A percentile compares a stretch with the other conserved stretches of the same genome.
phyloP scores from a whole-genome alignment of 176 grass and related monocot genomes.

The Microstegium vimineum region DNA sequence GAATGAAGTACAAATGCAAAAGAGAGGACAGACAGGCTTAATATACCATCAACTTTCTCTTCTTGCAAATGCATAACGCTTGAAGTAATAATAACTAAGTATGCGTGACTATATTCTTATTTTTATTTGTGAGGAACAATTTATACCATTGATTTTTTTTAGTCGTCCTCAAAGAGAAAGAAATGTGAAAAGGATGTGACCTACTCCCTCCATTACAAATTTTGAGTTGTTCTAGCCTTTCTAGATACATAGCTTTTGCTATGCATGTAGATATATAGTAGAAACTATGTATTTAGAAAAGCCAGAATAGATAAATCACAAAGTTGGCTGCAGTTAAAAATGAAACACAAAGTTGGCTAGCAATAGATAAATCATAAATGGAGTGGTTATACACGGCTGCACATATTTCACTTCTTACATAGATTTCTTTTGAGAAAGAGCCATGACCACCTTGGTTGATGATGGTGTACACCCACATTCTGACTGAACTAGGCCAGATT shows the following conservation, averaged over 20 bases:
- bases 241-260: not conserved
- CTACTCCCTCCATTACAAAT: not conserved
- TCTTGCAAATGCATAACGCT: not conserved
- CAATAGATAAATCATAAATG: slow-evolving; percentile 20
- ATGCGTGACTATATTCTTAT: not conserved
- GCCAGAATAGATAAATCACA: too few relatives aligned
- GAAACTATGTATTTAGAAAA: too few relatives aligned
- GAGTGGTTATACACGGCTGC: not conserved
- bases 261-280: too few relatives aligned
- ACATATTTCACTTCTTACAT: not conserved
- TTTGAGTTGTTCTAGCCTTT: not conserved
- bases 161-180: not conserved
- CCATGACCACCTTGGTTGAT: not conserved
- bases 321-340: not conserved
- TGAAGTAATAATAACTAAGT: slow-evolving; percentile 4
- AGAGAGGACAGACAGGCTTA: not conserved
- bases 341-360: not conserved
- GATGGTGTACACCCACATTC: not conserved
- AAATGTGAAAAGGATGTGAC: slow-evolving; percentile 7
- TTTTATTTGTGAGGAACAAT: not conserved
- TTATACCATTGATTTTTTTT: slow-evolving; percentile 5
- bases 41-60: not conserved
- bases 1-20: not conserved
- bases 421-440: not conserved
- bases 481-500: not conserved